Evolutionary conservation across 306 rosid genomes (phyloP).

Genomic region (Corylus heterophylla): DNA sequence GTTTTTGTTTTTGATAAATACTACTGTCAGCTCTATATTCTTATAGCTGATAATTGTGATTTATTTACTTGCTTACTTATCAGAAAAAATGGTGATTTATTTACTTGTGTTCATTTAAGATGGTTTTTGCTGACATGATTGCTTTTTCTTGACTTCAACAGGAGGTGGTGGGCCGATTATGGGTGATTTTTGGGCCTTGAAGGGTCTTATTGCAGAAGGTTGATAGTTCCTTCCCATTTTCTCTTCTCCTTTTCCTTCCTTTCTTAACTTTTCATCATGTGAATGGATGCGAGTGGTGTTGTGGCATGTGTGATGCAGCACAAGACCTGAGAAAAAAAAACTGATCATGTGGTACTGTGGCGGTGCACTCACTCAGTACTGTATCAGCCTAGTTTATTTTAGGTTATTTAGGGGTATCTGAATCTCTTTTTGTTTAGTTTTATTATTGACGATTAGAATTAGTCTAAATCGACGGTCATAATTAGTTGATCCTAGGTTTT

Average conservation of each 20-base stretch:
- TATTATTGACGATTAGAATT: neutral
- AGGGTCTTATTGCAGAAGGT: constrained; percentile 94
- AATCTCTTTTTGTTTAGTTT: neutral
- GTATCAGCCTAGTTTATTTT: neutral
- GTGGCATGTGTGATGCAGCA: neutral
- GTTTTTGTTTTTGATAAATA: too few species aligned
- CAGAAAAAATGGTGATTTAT: too few species aligned
- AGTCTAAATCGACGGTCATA: neutral
- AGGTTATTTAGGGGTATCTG: neutral
- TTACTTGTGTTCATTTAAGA: neutral
- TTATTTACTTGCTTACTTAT: neutral
- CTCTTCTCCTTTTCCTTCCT: neutral
- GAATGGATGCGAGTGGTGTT: neutral
- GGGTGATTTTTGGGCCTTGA: constrained; percentile 99
- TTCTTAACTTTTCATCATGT: neutral
- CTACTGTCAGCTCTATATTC: neutral
- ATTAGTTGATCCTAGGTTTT: neutral
- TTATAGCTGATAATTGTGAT: neutral
- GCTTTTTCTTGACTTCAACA: constrained; percentile 35
- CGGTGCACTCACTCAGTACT: neutral
- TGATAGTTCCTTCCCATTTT: constrained; percentile 15
- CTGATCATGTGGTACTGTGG: neutral
- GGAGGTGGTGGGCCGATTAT: constrained; percentile 99
- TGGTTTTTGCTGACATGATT: constrained; percentile 35
- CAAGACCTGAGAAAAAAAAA: neutral